Conservation (phyloP, 331 rosid genomes). For the Rosa hybrid region DNA sequence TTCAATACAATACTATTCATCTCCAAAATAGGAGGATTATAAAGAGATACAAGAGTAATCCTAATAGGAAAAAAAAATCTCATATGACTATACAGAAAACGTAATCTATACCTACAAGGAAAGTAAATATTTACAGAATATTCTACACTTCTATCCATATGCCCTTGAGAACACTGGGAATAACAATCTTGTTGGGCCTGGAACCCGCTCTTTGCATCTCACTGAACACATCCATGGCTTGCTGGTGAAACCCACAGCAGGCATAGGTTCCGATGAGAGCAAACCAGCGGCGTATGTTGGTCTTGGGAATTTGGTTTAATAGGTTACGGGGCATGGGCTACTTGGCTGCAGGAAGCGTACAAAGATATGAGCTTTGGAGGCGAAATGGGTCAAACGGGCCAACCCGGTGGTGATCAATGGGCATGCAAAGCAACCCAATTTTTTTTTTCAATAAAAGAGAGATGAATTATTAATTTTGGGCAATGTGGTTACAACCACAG, state of each 20-base stretch:
- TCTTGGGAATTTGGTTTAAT: conserved; percentile 73
- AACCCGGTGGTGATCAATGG: conserved; percentile 54
- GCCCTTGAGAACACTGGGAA: conserved; percentile 90
- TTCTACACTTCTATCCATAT: conserved; percentile 33
- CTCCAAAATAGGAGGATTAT: too few relatives aligned
- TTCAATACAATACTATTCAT: too few relatives aligned
- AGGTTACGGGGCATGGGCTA: conserved; percentile 50
- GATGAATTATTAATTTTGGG: too few relatives aligned
- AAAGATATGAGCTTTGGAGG: conserved; percentile 58
- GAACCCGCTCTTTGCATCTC: conserved; percentile 52
- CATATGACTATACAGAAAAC: too few relatives aligned
- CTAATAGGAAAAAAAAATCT: too few relatives aligned
- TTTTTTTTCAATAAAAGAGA: too few relatives aligned
- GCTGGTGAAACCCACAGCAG: conserved; percentile 57
- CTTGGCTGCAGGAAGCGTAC: conserved; percentile 52
- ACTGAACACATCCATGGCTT: conserved; percentile 48
- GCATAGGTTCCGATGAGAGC: conserved; percentile 62
- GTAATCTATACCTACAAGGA: too few relatives aligned
- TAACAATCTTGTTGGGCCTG: conserved; percentile 44
- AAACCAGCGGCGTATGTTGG: conserved; percentile 70
- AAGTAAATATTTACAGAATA: too few relatives aligned
- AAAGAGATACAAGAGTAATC: too few relatives aligned
- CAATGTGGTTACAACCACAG: too few relatives aligned
- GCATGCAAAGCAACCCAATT: conserved; percentile 40
- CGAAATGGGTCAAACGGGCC: conserved; percentile 45